Base-by-base conservation (phyloP, 305 asterid genomes). In the Rubia peregrina region DNA sequence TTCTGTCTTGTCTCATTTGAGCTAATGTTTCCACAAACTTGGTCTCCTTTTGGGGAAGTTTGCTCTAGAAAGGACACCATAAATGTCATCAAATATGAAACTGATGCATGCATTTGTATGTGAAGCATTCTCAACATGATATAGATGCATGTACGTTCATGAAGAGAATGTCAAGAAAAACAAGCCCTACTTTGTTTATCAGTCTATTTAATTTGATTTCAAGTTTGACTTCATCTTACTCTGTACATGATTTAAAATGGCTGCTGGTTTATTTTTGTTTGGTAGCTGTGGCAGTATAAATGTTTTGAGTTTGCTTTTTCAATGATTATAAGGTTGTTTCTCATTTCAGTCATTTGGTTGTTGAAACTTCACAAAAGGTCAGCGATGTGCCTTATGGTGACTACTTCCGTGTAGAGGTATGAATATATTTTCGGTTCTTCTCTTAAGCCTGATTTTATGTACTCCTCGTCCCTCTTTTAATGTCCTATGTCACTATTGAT, bases 391-490 rank as follows among this genome's bases (percentile, higher is more conserved):
- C 98, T n/a, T 93, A 86, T 41, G 91, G 85, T 74, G 97, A 89
- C 80, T 93, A 93, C 86, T 90, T 93, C 78, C 89, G 81, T 38
- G 98, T 93, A 73, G 96, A 93, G 98, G 98, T 90, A 90, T 70
- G 71, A 56, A 59, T 17, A 17, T 51, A 7, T 72, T 40, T 41
- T 66, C 53, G 26, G 44, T 38, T 42, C 71, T 61, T 42, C 78
- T 61, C 56, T 75, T 75, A 56, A 56, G 42, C 59, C 65, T 67
- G 40, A 64, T 55, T 38, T 69, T 8, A 51, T 17, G 57, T 51
- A 51, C 33, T 30, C 33, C 33, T 3, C 33, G 33, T 30, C 33
- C 33, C 33, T 3, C 33, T 30, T 30, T 30, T 30, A 30, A 30
- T 30, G 33, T 30, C 33, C 33, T 30, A 30, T 30, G 33, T 30